phyloP scores from a whole-genome alignment of 2,329 filamentous ascomycete species.

The Trichoderma cornu-damae region DNA sequence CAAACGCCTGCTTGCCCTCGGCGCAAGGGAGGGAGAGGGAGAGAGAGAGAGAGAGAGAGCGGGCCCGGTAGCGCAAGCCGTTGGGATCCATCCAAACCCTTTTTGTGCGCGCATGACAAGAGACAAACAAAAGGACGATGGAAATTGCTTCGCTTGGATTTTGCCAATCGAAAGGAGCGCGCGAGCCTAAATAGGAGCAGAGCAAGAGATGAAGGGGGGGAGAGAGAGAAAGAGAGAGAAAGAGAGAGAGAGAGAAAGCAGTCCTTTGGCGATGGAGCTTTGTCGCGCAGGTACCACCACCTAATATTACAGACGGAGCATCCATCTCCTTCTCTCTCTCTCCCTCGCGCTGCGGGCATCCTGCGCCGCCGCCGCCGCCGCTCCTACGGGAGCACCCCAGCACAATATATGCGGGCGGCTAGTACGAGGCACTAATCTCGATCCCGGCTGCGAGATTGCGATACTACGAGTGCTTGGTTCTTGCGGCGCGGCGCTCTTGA shows the following conservation, averaged over 20 bases:
- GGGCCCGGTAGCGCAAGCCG: conserved; percentile 1
- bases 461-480: no score
- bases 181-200: background rate
- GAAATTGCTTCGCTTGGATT: background rate
- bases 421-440: conserved; percentile 9
- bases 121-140: background rate
- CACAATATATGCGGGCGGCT: conserved; percentile 8
- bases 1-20: conserved; percentile 11
- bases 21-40: conserved; percentile 8
- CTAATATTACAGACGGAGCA: background rate
- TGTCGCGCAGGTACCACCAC: background rate
- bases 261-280: no score
- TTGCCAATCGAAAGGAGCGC: background rate
- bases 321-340: background rate
- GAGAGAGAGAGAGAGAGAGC: no score
- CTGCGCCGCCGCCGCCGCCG: background rate
- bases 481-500: conserved; percentile 6
- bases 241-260: no score
- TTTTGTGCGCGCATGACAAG: no score
- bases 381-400: no score
- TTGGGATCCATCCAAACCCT: conserved; percentile 2
- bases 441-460: conserved; percentile 15
- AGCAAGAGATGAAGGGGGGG: no score
- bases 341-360: background rate
- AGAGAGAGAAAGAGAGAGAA: no score